A percentile compares a stretch with the other conserved stretches of the same genome.
These are phyloP conservation scores for Aechmea fasciata DNA, from an alignment of 176 grass and related monocot genomes.

Conservation along the genomic window DNA sequence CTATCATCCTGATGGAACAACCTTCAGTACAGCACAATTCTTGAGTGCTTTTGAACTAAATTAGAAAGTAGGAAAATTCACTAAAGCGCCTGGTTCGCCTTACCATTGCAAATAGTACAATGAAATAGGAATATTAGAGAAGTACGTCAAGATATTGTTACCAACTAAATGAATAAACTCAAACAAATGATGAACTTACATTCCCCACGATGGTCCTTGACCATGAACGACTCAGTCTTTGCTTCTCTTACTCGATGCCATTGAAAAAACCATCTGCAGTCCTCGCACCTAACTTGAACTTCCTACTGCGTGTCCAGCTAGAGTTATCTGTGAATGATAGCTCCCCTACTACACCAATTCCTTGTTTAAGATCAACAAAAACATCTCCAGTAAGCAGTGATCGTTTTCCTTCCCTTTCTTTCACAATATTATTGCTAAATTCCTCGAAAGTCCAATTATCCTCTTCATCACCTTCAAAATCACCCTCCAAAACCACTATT, in stretches of 20 bases:
- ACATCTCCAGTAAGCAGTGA: constrained; percentile 71
- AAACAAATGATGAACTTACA: constrained; percentile 44
- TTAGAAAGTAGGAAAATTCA: no score
- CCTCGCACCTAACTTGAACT: constrained; percentile 84
- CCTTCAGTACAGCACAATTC: not conserved
- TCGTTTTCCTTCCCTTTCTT: constrained; percentile 77
- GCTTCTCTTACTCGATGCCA: constrained; percentile 70
- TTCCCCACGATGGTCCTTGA: constrained; percentile 98
- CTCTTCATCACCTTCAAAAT: constrained; percentile 68
- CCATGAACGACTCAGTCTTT: constrained; percentile 69
- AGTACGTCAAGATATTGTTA: constrained; percentile 13
- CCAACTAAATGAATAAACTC: constrained; percentile 12
- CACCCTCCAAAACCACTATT: constrained; percentile 85
- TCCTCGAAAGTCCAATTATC: constrained; percentile 60
- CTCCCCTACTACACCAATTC: constrained; percentile 53
- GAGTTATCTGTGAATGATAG: constrained; percentile 92
- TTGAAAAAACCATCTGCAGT: constrained; percentile 62
- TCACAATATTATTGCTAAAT: constrained; percentile 84
- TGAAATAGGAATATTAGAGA: not conserved
- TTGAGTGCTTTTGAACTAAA: no score
- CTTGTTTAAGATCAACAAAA: constrained; percentile 43
- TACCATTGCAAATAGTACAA: not conserved
- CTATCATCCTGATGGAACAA: not conserved
- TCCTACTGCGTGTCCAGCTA: constrained; percentile 90
- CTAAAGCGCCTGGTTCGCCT: not conserved